A percentile compares a stretch with the other conserved stretches of the same genome.
Evolutionary conservation across 129 eudicot species (phyloP).

Genomic region (Tagetes patula): DNA sequence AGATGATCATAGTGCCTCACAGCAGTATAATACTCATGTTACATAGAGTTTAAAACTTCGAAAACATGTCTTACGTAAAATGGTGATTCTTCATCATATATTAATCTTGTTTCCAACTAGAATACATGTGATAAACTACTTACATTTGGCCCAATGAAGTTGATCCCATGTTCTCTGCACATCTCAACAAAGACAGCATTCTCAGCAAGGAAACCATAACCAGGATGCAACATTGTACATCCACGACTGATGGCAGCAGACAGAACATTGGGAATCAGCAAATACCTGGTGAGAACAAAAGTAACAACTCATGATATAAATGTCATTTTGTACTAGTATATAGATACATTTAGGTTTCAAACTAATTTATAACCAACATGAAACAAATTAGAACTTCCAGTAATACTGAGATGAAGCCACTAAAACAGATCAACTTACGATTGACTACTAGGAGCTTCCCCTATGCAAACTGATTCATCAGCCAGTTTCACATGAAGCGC

Average conservation of each 20-base stretch:
- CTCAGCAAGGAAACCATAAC: slow-evolving; percentile 94
- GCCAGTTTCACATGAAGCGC: slow-evolving; percentile 97
- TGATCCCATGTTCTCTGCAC: slow-evolving; percentile 92
- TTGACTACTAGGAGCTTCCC: slow-evolving; percentile 97
- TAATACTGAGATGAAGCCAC: neutral
- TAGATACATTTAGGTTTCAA: neutral
- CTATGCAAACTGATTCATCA: slow-evolving; percentile 95
- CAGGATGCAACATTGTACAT: slow-evolving; percentile 98
- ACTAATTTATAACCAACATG: neutral
- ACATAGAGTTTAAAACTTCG: neutral
- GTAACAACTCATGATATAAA: neutral
- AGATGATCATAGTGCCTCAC: slow-evolving; percentile 3
- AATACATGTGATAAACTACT: slow-evolving; percentile 26
- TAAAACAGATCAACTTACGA: slow-evolving; percentile 56
- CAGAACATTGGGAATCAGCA: slow-evolving; percentile 77
- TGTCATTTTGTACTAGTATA: neutral
- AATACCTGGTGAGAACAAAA: slow-evolving; percentile 50
- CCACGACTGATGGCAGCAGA: slow-evolving; percentile 90
- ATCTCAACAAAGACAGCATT: slow-evolving; percentile 91
- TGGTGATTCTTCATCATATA: neutral
- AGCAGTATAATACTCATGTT: slow-evolving; percentile 17
- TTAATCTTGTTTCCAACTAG: slow-evolving; percentile 11
- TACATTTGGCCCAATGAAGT: slow-evolving; percentile 94
- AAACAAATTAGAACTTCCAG: neutral
- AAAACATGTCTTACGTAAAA: slow-evolving; percentile 1